These are phyloP conservation scores for Phellopilus nigrolimitatus DNA, from an alignment of 1,284 basidiomycete species.

Conservation along the genomic window DNA sequence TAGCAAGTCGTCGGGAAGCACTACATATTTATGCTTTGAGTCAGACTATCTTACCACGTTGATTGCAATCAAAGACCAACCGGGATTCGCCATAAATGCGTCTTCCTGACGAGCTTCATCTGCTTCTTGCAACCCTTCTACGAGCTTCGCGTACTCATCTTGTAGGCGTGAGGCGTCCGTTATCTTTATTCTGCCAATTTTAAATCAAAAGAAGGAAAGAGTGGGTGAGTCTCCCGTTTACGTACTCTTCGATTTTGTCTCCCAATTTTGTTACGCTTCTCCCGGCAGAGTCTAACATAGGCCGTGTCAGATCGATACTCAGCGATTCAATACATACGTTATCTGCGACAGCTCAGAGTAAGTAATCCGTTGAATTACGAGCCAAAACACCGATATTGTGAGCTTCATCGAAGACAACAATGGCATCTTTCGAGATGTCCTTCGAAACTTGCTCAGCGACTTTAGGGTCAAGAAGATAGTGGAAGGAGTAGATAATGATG, in stretches of 20 bases:
- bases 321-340: conserved; percentile 99
- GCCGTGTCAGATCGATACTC: conserved; percentile 96
- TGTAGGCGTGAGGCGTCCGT: conserved; percentile 94
- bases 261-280: conserved; percentile 85
- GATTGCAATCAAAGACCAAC: conserved; percentile 36
- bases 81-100: conserved; percentile 85
- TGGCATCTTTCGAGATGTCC: conserved; percentile 95
- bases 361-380: conserved; percentile 3
- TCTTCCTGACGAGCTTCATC: conserved; percentile 68
- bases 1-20: conserved; percentile 95
- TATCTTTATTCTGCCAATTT: conserved; percentile 72
- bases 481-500: conserved; percentile 98
- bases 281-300: conserved; percentile 95
- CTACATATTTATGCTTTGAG: conserved; percentile 35
- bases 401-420: conserved; percentile 99
- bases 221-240: no score
- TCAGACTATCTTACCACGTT: conserved; percentile 4
- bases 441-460: conserved; percentile 99
- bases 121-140: conserved; percentile 88
- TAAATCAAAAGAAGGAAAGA: not conserved
- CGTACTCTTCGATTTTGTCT: conserved; percentile 92
- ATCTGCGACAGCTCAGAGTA: conserved; percentile 44
- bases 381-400: conserved; percentile 87
- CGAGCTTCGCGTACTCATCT: conserved; percentile 95
- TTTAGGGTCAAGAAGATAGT: conserved; percentile 98